A percentile compares a stretch with the other conserved stretches of the same genome.
These are phyloP conservation scores for Closterium sp. DNA, from an alignment of 139 green algal species.

Conservation along the genomic window DNA sequence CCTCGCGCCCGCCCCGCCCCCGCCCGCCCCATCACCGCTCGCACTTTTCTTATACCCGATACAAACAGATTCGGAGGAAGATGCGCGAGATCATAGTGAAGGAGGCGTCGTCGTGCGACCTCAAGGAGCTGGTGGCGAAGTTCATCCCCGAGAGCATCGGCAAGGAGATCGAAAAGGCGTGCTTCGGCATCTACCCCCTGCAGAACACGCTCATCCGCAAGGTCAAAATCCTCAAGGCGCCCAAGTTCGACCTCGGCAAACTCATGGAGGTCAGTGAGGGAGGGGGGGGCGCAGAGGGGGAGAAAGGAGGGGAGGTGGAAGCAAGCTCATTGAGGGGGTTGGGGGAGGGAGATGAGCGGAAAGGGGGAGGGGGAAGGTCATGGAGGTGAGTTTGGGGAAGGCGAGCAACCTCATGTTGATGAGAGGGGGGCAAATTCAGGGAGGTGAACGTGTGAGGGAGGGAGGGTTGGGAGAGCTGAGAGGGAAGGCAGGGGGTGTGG, in stretches of 20 bases:
- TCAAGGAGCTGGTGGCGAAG: slow-evolving; percentile 98
- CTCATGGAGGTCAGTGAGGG: slow-evolving; percentile 99
- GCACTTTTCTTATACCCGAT: not conserved
- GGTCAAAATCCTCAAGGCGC: slow-evolving; percentile 96
- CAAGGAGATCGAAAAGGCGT: slow-evolving; percentile 95
- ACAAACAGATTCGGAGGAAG: slow-evolving; percentile 86
- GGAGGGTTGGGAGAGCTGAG: too few relatives aligned
- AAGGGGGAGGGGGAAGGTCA: not conserved
- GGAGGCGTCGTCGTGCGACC: slow-evolving; percentile 86
- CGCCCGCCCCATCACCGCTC: not conserved
- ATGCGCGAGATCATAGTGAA: slow-evolving; percentile 98
- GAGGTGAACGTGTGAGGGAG: too few relatives aligned
- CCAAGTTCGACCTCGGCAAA: slow-evolving; percentile 97
- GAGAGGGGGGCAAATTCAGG: not conserved
- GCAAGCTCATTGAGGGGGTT: not conserved
- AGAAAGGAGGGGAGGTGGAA: not conserved
- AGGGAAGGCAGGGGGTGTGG: too few relatives aligned
- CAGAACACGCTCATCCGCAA: slow-evolving; percentile 97
- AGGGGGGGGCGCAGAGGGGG: slow-evolving; percentile 53
- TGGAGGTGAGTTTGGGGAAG: too few relatives aligned
- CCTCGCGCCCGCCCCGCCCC: too few relatives aligned
- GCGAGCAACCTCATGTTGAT: too few relatives aligned
- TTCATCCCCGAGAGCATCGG: slow-evolving; percentile 98
- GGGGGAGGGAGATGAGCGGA: not conserved
- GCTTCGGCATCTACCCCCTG: slow-evolving; percentile 79